phyloP scores from a whole-genome alignment of 2,329 filamentous ascomycete genomes.

The Fusarium vanettenii region DNA sequence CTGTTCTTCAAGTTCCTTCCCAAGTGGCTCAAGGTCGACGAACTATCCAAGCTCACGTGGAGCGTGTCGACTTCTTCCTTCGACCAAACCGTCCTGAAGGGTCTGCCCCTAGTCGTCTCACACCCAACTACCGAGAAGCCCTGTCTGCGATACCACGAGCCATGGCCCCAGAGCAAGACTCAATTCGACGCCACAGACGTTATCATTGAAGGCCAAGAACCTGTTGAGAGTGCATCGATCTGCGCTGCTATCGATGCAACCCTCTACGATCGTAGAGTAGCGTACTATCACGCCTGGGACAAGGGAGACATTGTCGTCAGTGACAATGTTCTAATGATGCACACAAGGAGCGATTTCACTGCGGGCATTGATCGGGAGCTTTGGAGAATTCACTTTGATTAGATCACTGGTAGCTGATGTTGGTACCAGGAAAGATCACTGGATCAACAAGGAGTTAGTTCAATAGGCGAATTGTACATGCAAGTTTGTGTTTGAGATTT shows the following conservation, averaged over 20 bases:
- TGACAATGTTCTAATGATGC: conserved; percentile 63
- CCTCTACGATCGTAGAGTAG: conserved; percentile 62
- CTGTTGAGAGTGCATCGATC: conserved; percentile 48
- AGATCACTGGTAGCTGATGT: background rate
- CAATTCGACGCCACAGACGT: conserved; percentile 60
- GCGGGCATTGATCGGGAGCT: conserved; percentile 58
- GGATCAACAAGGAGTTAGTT: background rate
- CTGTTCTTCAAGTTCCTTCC: conserved; percentile 61
- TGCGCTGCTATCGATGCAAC: conserved; percentile 55
- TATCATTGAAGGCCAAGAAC: conserved; percentile 52
- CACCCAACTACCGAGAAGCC: conserved; percentile 59
- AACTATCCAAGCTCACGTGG: conserved; percentile 58
- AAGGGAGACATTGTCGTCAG: conserved; percentile 65
- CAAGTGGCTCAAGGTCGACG: conserved; percentile 48
- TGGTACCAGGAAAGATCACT: background rate
- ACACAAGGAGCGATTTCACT: conserved; percentile 60
- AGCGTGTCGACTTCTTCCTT: conserved; percentile 61
- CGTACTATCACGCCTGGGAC: conserved; percentile 64
- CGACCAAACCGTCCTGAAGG: conserved; percentile 54
- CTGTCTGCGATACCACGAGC: conserved; percentile 66
- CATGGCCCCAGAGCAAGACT: conserved; percentile 64
- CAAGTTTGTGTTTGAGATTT: background rate
- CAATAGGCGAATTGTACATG: background rate
- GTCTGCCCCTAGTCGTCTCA: conserved; percentile 56
- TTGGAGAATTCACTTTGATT: conserved; percentile 65